Conservation (phyloP, 2,329 filamentous ascomycete genomes). For the Penicillium brasilianum region DNA sequence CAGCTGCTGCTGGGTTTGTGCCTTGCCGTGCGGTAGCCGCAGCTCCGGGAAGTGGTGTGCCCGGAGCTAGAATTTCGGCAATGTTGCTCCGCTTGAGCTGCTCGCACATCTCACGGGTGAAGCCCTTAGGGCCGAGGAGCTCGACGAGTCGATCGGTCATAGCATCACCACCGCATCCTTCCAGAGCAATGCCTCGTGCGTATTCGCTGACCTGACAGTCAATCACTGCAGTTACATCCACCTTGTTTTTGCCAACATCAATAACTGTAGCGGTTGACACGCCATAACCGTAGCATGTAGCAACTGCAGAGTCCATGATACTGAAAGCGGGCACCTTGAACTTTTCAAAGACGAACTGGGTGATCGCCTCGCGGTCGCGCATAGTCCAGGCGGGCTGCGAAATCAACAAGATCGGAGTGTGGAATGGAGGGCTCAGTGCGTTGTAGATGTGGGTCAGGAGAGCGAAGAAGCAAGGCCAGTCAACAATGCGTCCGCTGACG, state of each 20-base stretch:
- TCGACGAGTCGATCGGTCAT: conserved; percentile 77
- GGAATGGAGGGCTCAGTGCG: conserved; percentile 85
- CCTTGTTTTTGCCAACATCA: conserved; percentile 90
- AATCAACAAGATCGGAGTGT: conserved; percentile 91
- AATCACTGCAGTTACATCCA: conserved; percentile 86
- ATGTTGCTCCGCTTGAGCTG: conserved; percentile 68
- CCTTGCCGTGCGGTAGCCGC: conserved; percentile 48
- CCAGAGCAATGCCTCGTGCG: conserved; percentile 64
- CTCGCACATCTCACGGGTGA: conserved; percentile 67
- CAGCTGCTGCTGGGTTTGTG: conserved; percentile 60
- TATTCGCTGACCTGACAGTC: conserved; percentile 78
- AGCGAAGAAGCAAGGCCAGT: conserved; percentile 93
- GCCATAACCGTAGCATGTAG: conserved; percentile 81
- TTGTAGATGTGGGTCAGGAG: conserved; percentile 91
- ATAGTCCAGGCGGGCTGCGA: conserved; percentile 88
- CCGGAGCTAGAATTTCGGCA: conserved; percentile 64
- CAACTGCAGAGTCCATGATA: conserved; percentile 85
- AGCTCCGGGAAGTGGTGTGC: conserved; percentile 59
- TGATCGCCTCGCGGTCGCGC: conserved; percentile 82
- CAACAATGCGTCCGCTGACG: conserved; percentile 76
- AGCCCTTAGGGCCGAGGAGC: conserved; percentile 64
- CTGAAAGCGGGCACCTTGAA: conserved; percentile 93
- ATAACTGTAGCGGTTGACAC: conserved; percentile 81
- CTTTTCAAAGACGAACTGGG: conserved; percentile 96
- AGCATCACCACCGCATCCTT: conserved; percentile 80